These are phyloP conservation scores for Hepatocystis sp. DNA, from an alignment of 169 alveolate species.

Conservation along the genomic window DNA sequence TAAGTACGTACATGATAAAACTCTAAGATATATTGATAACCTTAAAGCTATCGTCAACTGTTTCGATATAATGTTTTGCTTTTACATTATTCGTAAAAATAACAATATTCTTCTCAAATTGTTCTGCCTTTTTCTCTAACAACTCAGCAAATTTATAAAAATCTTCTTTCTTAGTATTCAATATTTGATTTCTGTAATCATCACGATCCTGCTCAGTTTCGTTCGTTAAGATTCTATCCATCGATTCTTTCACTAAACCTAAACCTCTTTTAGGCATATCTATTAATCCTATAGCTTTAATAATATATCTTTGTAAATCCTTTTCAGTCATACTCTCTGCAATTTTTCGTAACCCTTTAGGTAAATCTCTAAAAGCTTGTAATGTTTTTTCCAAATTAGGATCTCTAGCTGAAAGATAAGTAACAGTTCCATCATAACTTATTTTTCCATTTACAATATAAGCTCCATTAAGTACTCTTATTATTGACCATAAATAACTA, in stretches of 20 bases:
- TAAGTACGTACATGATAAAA: too few species aligned
- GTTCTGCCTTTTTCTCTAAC: slow-evolving; percentile 44
- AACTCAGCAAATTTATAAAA: slow-evolving; percentile 75
- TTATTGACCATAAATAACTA: slow-evolving; percentile 81
- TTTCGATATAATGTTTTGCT: slow-evolving; percentile 30
- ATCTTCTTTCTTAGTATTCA: slow-evolving; percentile 72
- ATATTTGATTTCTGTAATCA: slow-evolving; percentile 49
- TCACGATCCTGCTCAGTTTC: slow-evolving; percentile 61
- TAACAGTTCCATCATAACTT: slow-evolving; percentile 67
- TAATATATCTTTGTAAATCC: slow-evolving; percentile 60
- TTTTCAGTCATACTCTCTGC: slow-evolving; percentile 75
- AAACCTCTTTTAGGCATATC: slow-evolving; percentile 75
- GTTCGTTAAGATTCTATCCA: slow-evolving; percentile 34
- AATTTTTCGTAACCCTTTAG: slow-evolving; percentile 70
- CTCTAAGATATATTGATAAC: too few species aligned
- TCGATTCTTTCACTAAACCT: slow-evolving; percentile 47
- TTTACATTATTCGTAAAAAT: slow-evolving; percentile 57
- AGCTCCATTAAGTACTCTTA: slow-evolving; percentile 84
- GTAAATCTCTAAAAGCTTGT: slow-evolving; percentile 56
- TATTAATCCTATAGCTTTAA: slow-evolving; percentile 51
- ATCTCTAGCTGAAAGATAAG: slow-evolving; percentile 54
- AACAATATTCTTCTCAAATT: slow-evolving; percentile 65
- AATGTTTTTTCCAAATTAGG: slow-evolving; percentile 75
- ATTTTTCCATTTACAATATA: slow-evolving; percentile 82
- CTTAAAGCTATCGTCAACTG: slow-evolving; percentile 39